Evolutionary conservation across 768 basidiomycete genomes (phyloP), one percentile per base, ranked within the genome.

Genomic region (Inosperma sp.): DNA sequence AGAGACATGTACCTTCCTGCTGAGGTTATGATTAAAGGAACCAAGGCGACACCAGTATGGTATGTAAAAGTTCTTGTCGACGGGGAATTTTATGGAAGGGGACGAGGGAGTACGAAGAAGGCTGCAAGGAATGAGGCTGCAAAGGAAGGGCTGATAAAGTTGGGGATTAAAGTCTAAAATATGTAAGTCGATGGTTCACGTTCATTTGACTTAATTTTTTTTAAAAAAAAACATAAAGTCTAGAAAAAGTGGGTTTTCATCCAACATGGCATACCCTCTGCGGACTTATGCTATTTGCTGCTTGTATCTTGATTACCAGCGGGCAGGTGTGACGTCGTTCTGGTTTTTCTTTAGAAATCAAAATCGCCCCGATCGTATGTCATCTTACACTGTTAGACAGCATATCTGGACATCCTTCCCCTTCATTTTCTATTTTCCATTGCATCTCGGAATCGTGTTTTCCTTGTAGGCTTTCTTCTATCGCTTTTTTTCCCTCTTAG

Each of bases 81-180:
- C 37, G 81, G 81, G 3, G 71, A 78, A 48, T 68, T 75, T 40
- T 75, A 76, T 67, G 88, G 86, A 4, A 62, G 62, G 10, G 88
- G 88, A 1, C 74, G 69, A 48, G 88, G 86, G 8, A 79, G 76
- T 56, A 89, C 86, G 34, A 92, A 91, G 76, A 87, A 84, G 64
- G 77, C 79, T 1, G 88, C 88, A 1, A 75, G 83, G 61, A 88
- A 89, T 60, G 88, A 88, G 62, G 88, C 88, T 4, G 88, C 88
- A 25, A 89, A 87, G 65, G 71, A 81, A 56, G 88, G 86, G 3
- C 71, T 90, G 54, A 64, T 71, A 60, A 75, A 68, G 50, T 56
- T 90, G 64, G 84, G 81, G 2, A 72, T 86, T 40, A 54, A 69
- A 34, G 79, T 81, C 41, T 78, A 67, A 76, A 75, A 61, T 68